Base-by-base conservation (phyloP, 2,329 filamentous ascomycete genomes). In the Alternaria novae-zelandiae region DNA sequence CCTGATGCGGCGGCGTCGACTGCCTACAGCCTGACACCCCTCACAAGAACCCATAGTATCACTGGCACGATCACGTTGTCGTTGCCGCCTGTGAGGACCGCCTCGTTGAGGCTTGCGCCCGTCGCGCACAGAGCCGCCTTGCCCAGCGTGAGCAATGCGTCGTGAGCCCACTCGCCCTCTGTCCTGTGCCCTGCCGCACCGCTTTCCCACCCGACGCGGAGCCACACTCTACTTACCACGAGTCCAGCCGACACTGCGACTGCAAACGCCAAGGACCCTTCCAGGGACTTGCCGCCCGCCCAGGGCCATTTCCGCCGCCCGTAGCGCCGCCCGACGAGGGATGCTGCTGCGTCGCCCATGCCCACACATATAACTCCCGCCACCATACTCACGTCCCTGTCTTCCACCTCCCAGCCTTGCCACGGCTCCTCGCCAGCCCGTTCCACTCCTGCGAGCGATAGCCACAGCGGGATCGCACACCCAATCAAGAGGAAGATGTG, bases 31-130 rank as follows among this genome's bases (percentile, higher is more conserved):
- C 86, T 86, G 64, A 95, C 80, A 20, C 92, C 93, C 80, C 95
- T 91, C 43, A 97, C 94, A 73, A 97, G 89, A 63, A 94, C 87
- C 96, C 96, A 99, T 64, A 99, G 82, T 54, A 97, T 89, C 61
- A 99, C 89, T 5, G 96, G 96, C 67, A 98, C 95, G 67, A 98
- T 90, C 17, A 99, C 96, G 84, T 99, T 99, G 84, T 99, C 96
- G 80, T 99, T 99, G 28, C 95, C 96, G 3, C 96, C 96, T 13
- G 96, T 98, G 67, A 99, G 83, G 50, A 97, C 95, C 25, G 96
- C 94, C 83, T 99, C 96, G 56, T 96, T 97, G 70, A 97, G 85
- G 80, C 94, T 97, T 26, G 94, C 93, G 61, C 94, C 88, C 9
- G 55, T 66, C 6, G 92, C 94, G 68, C 94, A 96, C 51, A 92